Evolutionary conservation across 805 yeast species (phyloP), one percentile per base, ranked within the genome.

Genomic region (Zygoascus flipseniorum): DNA sequence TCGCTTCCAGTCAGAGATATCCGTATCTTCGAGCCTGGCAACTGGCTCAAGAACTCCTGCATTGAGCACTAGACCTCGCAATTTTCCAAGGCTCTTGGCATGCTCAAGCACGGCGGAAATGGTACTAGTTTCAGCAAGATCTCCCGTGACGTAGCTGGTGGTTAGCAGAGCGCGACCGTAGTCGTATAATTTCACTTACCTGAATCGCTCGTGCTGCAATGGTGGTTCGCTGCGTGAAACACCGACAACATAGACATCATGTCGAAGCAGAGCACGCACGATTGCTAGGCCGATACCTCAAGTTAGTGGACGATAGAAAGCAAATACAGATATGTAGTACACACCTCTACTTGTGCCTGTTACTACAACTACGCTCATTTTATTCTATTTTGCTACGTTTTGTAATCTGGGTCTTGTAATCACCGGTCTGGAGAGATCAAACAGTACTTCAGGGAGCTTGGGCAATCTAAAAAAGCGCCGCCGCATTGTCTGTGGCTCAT

Each of bases 31-130:
- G 64, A 57, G 72, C 67, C 46, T 71, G 72, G 70, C 60, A 5
- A 92, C 95, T 0, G 97, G 96, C 20, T 81, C 89, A 56, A 93
- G 72, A 0, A 84, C 80, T 3, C 89, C 93, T 2, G 92, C 90
- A 63, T 85, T 85, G 53, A 83, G 76, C 39, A 86, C 76, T 9
- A 82, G 60, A 0, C 83, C 75, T 57, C 80, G 74, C 37, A 83
- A 63, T 18, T 68, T 63, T 3, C 85, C 85, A 60, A 75, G 80
- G 5, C 59, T 53, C 23, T 75, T 54, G 0, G 85, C 81, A 47
- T 68, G 41, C 2, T 67, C 60, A 31, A 82, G 71, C 0, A 79
- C 75, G 13, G 63, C 55, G 4, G 58, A 54, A 5, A 73, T 60
- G 2, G 73, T 68, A 1, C 56, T 55, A 2, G 65, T 55, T 11